These are phyloP conservation scores for Ascochyta clinopodiicola DNA, from an alignment of 2,329 filamentous ascomycete species.

Conservation along the genomic window DNA sequence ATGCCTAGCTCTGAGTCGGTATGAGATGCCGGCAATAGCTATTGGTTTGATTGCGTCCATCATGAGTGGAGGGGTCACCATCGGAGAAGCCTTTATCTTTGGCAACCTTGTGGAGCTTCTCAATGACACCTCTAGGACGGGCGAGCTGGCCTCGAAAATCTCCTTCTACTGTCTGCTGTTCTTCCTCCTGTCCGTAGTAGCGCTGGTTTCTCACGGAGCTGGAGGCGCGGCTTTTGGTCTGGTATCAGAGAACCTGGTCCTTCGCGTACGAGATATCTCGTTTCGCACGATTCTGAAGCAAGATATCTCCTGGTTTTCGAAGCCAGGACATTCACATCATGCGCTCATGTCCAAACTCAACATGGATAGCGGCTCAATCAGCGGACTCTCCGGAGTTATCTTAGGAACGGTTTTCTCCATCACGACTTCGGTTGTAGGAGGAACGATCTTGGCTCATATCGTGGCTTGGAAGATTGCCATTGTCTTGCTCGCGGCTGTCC, in stretches of 20 bases:
- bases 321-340: constrained; percentile 52
- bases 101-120: constrained; percentile 40
- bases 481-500: constrained; percentile 57
- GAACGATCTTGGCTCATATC: constrained; percentile 55
- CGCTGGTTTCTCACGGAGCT: constrained; percentile 52
- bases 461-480: constrained; percentile 61
- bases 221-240: constrained; percentile 58
- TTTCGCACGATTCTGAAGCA: constrained; percentile 62
- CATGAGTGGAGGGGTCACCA: constrained; percentile 58
- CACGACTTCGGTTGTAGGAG: constrained; percentile 54
- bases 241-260: constrained; percentile 55
- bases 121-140: constrained; percentile 30
- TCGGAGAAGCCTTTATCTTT: constrained; percentile 58
- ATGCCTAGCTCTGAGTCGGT: constrained; percentile 40
- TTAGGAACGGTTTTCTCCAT: constrained; percentile 59
- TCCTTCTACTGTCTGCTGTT: constrained; percentile 58
- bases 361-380: constrained; percentile 57
- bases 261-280: constrained; percentile 53
- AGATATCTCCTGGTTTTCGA: constrained; percentile 60
- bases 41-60: constrained; percentile 54
- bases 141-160: constrained; percentile 36
- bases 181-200: constrained; percentile 61
- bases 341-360: constrained; percentile 55
- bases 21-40: constrained; percentile 49
- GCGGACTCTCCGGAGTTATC: constrained; percentile 57